A percentile compares a stretch with the other conserved stretches of the same genome.
These are phyloP conservation scores for Pogostemon cablin DNA, from an alignment of 257 asterid species.

Conservation along the genomic window DNA sequence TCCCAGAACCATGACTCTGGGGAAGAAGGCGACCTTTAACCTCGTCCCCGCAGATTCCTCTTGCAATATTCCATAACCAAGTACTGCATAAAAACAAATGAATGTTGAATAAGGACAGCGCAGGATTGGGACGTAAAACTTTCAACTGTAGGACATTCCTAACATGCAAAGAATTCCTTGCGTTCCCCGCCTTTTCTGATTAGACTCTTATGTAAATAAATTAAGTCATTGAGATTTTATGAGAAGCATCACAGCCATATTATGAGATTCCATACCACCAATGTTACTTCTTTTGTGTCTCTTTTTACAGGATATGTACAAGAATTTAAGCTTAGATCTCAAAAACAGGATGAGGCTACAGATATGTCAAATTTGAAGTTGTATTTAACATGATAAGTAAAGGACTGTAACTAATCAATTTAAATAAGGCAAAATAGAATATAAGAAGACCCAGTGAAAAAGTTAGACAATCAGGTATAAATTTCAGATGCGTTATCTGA, in stretches of 20 bases:
- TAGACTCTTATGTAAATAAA: not conserved
- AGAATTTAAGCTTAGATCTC: constrained; percentile 16
- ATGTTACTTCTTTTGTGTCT: not conserved
- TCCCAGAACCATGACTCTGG: constrained; percentile 95
- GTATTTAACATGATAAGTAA: not conserved
- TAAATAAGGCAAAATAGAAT: constrained; percentile 8
- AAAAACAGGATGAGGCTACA: constrained; percentile 3
- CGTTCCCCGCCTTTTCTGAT: constrained; percentile 14
- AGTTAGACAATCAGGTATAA: constrained; percentile 15
- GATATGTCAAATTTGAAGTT: constrained; percentile 1
- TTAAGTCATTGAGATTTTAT: not conserved
- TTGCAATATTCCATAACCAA: constrained; percentile 91
- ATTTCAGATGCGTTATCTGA: not conserved
- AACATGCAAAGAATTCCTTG: not conserved
- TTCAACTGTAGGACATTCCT: not conserved
- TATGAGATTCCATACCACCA: not conserved
- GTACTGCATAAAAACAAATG: constrained; percentile 53
- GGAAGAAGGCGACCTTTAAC: constrained; percentile 96
- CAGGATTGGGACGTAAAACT: constrained; percentile 18
- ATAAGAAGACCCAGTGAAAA: constrained; percentile 20
- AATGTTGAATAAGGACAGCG: constrained; percentile 12
- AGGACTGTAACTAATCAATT: constrained; percentile 1
- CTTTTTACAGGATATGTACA: constrained; percentile 24
- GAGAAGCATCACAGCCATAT: constrained; percentile 8
- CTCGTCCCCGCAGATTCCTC: constrained; percentile 91